Percentiles rank a stretch among this genome's conserved stretches.
Conservation (phyloP, 2,329 filamentous ascomycete species). For the Penicillium nordicum region DNA sequence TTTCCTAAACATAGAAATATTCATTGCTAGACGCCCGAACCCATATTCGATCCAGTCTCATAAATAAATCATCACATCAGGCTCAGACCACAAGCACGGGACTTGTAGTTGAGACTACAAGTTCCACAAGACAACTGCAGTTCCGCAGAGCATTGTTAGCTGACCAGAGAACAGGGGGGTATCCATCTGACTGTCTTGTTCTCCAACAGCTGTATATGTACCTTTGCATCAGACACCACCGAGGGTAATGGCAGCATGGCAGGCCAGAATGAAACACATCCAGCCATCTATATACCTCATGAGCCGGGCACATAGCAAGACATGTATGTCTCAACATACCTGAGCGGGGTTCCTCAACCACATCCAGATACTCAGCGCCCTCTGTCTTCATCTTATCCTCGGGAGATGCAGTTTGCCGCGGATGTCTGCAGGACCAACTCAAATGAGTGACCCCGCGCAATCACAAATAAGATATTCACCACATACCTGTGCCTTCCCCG, state of each 20-base stretch:
- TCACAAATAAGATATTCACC: too few relatives aligned
- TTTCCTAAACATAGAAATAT: background rate
- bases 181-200: background rate
- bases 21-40: background rate
- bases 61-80: background rate
- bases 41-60: background rate
- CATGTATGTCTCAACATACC: background rate
- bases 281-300: constrained; percentile 1
- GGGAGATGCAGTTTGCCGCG: background rate
- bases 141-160: background rate
- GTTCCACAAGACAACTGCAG: background rate
- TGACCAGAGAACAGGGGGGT: background rate
- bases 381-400: background rate
- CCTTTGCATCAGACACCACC: background rate
- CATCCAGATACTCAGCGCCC: background rate
- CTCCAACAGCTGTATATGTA: background rate
- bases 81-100: background rate
- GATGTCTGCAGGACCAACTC: background rate
- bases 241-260: constrained; percentile 8
- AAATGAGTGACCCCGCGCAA: background rate
- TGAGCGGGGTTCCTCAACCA: background rate
- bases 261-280: background rate
- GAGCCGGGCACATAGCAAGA: background rate
- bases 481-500: background rate
- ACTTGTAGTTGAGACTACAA: background rate